These are phyloP conservation scores for Cryomyces minteri DNA, from an alignment of 495 filamentous ascomycete genomes.

Conservation along the genomic window DNA sequence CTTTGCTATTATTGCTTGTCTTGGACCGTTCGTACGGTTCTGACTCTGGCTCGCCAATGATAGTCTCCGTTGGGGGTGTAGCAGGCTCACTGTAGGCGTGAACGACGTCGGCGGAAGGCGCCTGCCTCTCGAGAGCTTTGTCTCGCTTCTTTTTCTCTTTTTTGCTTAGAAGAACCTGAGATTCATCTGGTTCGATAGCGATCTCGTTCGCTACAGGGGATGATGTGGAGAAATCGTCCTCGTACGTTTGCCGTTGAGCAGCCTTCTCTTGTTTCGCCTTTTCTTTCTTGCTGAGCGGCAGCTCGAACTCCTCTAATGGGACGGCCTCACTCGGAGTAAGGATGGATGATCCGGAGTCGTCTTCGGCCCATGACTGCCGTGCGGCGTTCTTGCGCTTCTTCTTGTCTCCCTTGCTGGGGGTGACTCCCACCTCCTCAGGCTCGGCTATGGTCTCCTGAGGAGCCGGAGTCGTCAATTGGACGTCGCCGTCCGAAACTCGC, in stretches of 20 bases:
- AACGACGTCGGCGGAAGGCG: too few relatives aligned
- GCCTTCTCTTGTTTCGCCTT: constrained; percentile 9
- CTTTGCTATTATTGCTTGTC: not conserved
- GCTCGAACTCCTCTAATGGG: not conserved
- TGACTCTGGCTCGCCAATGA: too few relatives aligned
- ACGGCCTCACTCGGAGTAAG: too few relatives aligned
- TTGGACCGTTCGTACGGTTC: too few relatives aligned
- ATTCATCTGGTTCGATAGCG: not conserved
- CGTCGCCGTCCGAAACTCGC: too few relatives aligned
- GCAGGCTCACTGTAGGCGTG: too few relatives aligned
- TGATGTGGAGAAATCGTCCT: not conserved
- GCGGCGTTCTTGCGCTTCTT: constrained; percentile 8
- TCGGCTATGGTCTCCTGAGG: not conserved
- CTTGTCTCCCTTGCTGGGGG: constrained; percentile 10
- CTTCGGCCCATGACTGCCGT: not conserved
- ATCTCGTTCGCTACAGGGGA: too few relatives aligned
- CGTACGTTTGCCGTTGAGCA: not conserved
- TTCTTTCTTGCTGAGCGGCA: constrained; percentile 8
- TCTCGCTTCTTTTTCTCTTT: constrained; percentile 10
- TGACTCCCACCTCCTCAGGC: constrained; percentile 3
- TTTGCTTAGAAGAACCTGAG: constrained; percentile 3
- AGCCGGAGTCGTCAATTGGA: too few relatives aligned
- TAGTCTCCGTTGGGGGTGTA: too few relatives aligned
- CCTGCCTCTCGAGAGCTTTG: constrained; percentile 5
- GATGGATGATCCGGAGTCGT: not conserved